These are phyloP conservation scores for Chaetomiaceae sp. DNA, from an alignment of 2,329 filamentous ascomycete species.

Conservation along the genomic window DNA sequence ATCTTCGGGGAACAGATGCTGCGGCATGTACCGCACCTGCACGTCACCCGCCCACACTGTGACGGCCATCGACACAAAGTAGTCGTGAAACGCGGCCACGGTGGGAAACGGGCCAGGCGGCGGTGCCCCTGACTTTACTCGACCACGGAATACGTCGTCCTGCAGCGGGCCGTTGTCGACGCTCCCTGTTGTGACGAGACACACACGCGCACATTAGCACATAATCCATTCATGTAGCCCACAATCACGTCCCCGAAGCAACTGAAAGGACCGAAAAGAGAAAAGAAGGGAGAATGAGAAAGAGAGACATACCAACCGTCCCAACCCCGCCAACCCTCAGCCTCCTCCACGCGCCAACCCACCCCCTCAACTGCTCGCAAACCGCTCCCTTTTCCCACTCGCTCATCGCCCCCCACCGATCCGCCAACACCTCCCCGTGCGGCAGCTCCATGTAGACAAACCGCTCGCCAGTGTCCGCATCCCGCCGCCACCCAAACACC, in stretches of 20 bases:
- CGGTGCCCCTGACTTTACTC: constrained; percentile 3
- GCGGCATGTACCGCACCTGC: constrained; percentile 14
- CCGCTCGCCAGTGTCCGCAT: constrained; percentile 14
- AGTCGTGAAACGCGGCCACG: constrained; percentile 18
- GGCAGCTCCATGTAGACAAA: constrained; percentile 20
- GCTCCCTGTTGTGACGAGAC: constrained; percentile 5
- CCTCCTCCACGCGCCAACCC: constrained; percentile 15
- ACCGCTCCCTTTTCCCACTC: constrained; percentile 11
- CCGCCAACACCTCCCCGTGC: constrained; percentile 4
- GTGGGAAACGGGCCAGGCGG: constrained; percentile 17
- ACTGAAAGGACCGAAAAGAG: too few species aligned
- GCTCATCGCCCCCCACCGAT: constrained; percentile 11
- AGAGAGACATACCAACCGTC: constrained; percentile 14
- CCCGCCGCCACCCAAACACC: constrained; percentile 22
- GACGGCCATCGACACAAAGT: constrained; percentile 19
- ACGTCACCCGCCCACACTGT: neutral
- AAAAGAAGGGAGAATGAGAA: neutral
- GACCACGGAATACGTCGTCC: constrained; percentile 12
- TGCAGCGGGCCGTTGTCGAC: constrained; percentile 18
- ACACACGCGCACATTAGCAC: neutral
- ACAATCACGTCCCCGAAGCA: too few species aligned
- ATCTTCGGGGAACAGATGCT: constrained; percentile 16
- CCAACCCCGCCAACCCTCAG: constrained; percentile 10
- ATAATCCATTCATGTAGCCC: neutral
- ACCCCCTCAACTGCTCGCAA: constrained; percentile 7